Conservation (phyloP, 176 grass and related monocot species). For the Zizania latifolia region DNA sequence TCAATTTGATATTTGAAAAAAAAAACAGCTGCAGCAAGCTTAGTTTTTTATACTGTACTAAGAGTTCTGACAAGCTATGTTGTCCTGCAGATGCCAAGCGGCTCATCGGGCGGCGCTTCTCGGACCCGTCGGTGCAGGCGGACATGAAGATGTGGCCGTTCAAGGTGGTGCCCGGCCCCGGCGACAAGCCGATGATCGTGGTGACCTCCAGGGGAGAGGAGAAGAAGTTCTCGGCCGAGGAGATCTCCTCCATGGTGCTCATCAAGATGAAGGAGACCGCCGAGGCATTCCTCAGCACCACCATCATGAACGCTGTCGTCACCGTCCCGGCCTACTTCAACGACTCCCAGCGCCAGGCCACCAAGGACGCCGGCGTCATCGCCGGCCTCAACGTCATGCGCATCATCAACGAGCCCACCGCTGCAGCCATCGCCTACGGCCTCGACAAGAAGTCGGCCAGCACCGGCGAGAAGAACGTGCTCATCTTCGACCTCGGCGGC, state of each 20-base stretch:
- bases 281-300: conserved; percentile 42
- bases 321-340: conserved; percentile 91
- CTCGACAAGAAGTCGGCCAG: conserved; percentile 61
- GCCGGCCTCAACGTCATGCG: conserved; percentile 75
- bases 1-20: too few relatives aligned
- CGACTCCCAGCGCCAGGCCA: conserved; percentile 88
- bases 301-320: conserved; percentile 70
- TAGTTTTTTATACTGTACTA: too few relatives aligned
- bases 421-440: conserved; percentile 78
- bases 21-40: too few relatives aligned
- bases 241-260: conserved; percentile 94
- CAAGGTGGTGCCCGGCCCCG: conserved; percentile 54
- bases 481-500: conserved; percentile 88
- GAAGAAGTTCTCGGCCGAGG: conserved; percentile 68
- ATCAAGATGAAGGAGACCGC: conserved; percentile 80
- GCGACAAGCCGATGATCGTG: conserved; percentile 78
- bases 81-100: conserved; percentile 63
- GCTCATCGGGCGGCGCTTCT: conserved; percentile 72
- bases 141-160: conserved; percentile 96
- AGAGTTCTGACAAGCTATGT: not conserved
- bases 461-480: conserved; percentile 65
- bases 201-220: conserved; percentile 73
- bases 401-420: conserved; percentile 85
- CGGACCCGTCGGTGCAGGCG: conserved; percentile 58
- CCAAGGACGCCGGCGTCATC: conserved; percentile 76